Conservation (phyloP, 441 rosid species). For the Monsonia emarginata region DNA sequence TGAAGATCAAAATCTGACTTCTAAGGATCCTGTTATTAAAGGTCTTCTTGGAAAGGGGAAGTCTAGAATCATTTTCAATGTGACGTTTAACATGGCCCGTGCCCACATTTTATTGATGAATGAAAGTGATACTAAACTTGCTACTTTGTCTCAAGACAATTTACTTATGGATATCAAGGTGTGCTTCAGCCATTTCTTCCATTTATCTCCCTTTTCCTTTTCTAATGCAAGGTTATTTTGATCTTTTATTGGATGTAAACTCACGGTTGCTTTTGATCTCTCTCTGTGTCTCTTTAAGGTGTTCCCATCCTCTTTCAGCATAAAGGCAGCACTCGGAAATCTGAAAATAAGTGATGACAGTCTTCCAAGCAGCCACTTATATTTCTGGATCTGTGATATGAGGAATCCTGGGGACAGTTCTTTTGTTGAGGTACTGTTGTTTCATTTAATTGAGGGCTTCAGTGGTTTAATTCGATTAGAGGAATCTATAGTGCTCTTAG, state of each 20-base stretch:
- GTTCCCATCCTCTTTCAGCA: constrained; percentile 90
- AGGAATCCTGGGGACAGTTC: constrained; percentile 96
- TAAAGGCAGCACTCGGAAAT: constrained; percentile 86
- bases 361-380: constrained; percentile 72
- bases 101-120: constrained; percentile 90
- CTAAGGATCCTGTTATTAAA: constrained; percentile 58
- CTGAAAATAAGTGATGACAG: constrained; percentile 91
- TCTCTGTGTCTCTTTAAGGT: constrained; percentile 41
- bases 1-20: constrained; percentile 27
- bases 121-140: constrained; percentile 80
- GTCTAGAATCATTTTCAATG: constrained; percentile 70
- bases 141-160: constrained; percentile 85
- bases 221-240: constrained; percentile 2
- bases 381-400: constrained; percentile 98
- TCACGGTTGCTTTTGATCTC: constrained; percentile 18
- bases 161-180: constrained; percentile 87
- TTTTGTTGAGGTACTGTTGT: constrained; percentile 71
- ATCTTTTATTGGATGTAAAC: constrained; percentile 6
- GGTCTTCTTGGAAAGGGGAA: constrained; percentile 95
- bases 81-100: constrained; percentile 76
- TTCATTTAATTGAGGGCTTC: constrained; percentile 5
- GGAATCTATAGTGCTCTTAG: not conserved
- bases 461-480: not conserved
- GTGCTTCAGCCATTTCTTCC: constrained; percentile 18
- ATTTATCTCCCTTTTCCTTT: not conserved